Percentiles rank a stretch among this genome's conserved stretches.
Evolutionary conservation across 441 rosid species (phyloP).

Genomic region (Gossypium davidsonii): DNA sequence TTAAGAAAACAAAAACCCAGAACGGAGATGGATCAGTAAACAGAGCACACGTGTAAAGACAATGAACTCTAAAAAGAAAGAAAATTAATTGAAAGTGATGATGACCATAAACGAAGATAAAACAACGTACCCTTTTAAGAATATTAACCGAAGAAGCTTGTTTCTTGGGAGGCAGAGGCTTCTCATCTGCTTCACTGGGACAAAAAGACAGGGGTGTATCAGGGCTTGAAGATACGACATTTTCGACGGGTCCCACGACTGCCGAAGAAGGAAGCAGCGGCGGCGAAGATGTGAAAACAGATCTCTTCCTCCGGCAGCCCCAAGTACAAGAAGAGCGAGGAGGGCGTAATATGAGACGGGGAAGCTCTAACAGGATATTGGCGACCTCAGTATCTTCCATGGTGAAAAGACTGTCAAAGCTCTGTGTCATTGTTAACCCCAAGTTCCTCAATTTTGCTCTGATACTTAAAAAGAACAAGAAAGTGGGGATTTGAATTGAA

Average conservation of each 20-base stretch:
- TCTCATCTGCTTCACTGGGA: slow-evolving; percentile 39
- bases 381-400: slow-evolving; percentile 27
- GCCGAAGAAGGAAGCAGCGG: not conserved
- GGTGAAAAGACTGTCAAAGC: not conserved
- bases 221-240: slow-evolving; percentile 30
- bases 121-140: slow-evolving; percentile 20
- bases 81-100: not conserved
- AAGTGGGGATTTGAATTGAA: not conserved
- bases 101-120: not conserved
- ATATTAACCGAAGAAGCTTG: slow-evolving; percentile 19
- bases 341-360: slow-evolving; percentile 12
- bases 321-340: slow-evolving; percentile 16
- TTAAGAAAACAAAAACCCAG: not conserved
- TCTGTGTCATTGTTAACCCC: slow-evolving; percentile 10
- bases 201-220: slow-evolving; percentile 34
- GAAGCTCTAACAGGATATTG: slow-evolving; percentile 23
- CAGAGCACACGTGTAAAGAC: not conserved
- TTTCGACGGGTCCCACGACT: slow-evolving; percentile 3
- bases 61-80: not conserved
- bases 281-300: not conserved
- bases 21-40: not conserved
- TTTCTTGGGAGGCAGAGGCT: slow-evolving; percentile 12
- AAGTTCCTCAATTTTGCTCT: not conserved
- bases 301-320: slow-evolving; percentile 33
- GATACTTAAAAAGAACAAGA: not conserved